Evolutionary conservation across 345 rosid species (phyloP), one percentile per base, ranked within the genome.

Genomic region (Eutrema japonicum): DNA sequence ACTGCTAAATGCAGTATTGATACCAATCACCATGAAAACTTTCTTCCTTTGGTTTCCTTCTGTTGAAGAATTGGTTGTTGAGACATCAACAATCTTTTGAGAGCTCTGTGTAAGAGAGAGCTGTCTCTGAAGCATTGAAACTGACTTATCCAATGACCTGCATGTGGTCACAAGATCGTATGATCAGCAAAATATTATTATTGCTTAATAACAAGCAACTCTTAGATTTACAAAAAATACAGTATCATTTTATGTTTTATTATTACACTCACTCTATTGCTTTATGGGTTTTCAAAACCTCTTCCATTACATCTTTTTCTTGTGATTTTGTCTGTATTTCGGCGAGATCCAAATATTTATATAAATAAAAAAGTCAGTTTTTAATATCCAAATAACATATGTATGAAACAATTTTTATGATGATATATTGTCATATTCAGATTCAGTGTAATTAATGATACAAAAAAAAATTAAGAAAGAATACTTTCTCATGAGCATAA

Each of bases 1-100:
- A 79, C 98, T 89, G 64, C 99, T 96, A 84, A 92, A 95, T 66
- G 98, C 98, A 30, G 99, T 92, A 57, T 96, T 96, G 40, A 96
- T 90, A 64, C 99, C 99, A 64, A 96, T 82, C 55, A 96, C 99
- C 86, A 89, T 79, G 78, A 90, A 89, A 4, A 80, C 85, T 72
- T 92, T 95, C 73, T 79, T 82, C 88, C 64, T 84, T 3, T 80
- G 70, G 26, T 64, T 46, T 27, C 71, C 83, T 8, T 80, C 68
- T 22, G 45, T 76, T 37, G 77, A n/a, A 64, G 73, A 61, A 65
- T 67, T 76, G 1, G 84, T 71, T 8, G 22, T 62, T 61, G 83
- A 64, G 46, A 70, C 77, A 56, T 84, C 78, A 18, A 81, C 67
- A 78, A 64, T 56, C 72, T 90, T 84, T 47, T 74, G 79, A 32